These are phyloP conservation scores for Poa annua DNA, from an alignment of 176 grass and related monocot genomes.

Conservation along the genomic window DNA sequence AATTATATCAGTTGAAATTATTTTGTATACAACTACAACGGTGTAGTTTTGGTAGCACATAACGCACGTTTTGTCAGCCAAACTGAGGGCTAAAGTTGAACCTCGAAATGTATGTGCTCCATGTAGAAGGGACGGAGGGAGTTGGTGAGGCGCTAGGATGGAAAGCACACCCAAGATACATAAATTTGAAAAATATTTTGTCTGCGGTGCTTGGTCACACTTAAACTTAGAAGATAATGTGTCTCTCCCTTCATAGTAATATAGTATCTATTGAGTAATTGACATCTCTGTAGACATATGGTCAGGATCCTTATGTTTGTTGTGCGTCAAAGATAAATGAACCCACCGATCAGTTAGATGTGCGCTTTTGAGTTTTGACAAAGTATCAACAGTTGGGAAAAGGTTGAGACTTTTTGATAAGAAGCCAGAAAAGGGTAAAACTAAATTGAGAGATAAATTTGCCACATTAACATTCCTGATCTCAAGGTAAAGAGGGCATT, in stretches of 20 bases:
- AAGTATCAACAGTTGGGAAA: background rate
- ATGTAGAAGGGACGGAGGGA: too few species aligned
- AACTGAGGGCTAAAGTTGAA: too few species aligned
- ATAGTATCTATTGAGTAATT: background rate
- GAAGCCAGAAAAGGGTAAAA: background rate
- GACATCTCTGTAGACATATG: background rate
- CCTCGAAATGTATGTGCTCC: too few species aligned
- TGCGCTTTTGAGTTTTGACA: conserved; percentile 30
- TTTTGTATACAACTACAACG: too few species aligned
- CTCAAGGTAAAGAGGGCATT: background rate
- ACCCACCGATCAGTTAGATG: background rate
- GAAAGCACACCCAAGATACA: background rate
- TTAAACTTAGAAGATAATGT: background rate
- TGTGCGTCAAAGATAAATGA: background rate
- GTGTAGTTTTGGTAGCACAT: too few species aligned
- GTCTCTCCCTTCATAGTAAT: background rate
- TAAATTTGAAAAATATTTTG: background rate
- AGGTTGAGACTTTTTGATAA: background rate
- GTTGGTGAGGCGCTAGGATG: background rate
- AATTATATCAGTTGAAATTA: too few species aligned
- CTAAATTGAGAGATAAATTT: background rate
- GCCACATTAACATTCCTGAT: background rate
- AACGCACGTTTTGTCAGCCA: too few species aligned
- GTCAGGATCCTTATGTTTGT: background rate
- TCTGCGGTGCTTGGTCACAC: background rate